phyloP scores from a whole-genome alignment of 495 filamentous ascomycete genomes.

The Podospora tetraspora region DNA sequence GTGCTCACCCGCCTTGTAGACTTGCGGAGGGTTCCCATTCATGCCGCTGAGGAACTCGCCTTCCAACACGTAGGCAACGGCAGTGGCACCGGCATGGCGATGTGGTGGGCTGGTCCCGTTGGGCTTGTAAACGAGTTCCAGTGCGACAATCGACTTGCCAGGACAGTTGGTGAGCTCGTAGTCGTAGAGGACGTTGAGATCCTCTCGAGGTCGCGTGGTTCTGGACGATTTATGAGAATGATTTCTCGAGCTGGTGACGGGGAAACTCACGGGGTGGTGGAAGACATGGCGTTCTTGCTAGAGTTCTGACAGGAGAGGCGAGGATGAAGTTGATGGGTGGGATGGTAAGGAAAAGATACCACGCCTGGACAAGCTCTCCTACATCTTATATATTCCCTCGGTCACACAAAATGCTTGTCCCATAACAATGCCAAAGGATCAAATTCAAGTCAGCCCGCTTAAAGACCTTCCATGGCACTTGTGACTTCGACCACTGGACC shows the following conservation, averaged over 20 bases:
- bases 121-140: slow-evolving; percentile 12
- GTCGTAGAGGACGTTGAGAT: slow-evolving; percentile 17
- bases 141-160: slow-evolving; percentile 15
- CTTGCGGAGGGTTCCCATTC: slow-evolving; percentile 12
- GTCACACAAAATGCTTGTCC: too few relatives aligned
- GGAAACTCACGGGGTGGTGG: background rate
- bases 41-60: slow-evolving; percentile 17
- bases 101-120: slow-evolving; percentile 9
- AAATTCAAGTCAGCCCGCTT: too few relatives aligned
- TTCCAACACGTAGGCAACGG: slow-evolving; percentile 14
- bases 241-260: background rate
- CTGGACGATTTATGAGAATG: background rate
- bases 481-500: too few relatives aligned
- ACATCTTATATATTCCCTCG: too few relatives aligned
- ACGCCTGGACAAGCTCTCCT: too few relatives aligned
- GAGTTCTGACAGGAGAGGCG: too few relatives aligned
- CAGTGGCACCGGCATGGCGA: slow-evolving; percentile 10
- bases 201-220: slow-evolving; percentile 5
- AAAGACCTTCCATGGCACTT: too few relatives aligned
- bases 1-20: slow-evolving; percentile 7
- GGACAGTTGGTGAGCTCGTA: slow-evolving; percentile 13
- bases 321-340: background rate
- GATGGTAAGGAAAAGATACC: background rate
- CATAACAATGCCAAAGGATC: too few relatives aligned
- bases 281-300: too few relatives aligned